Evolutionary conservation across 2,329 filamentous ascomycete genomes (phyloP), one percentile per base, ranked within the genome.

Genomic region (Helotiales sp.): DNA sequence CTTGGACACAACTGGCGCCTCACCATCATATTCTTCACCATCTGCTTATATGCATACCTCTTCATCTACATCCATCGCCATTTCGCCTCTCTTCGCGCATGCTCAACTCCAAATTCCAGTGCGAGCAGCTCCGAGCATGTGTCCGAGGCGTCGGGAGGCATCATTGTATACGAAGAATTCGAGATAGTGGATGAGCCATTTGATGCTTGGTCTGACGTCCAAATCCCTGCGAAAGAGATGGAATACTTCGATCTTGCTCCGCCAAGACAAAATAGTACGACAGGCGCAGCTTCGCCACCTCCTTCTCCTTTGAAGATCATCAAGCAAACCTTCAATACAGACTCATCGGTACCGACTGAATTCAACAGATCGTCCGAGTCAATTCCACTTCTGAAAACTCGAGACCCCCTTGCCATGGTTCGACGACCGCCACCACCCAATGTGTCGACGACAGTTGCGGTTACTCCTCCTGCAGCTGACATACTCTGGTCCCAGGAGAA

Each of bases 1-100:
- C 73, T 81, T 22, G 78, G 76, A 1, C 79, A 81, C 63, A 78
- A 74, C 26, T 80, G 79, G 79, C 75, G 79, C 10, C 73, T 80
- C 47, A 69, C 73, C 11, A 79, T 80, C 47, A 78, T 81, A 52
- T 26, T 77, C 52, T 69, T 70, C 6, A 78, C 77, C 1, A 72
- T 79, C 11, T 72, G 65, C 37, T 76, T 80, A 24, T 80, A 80
- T 68, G 72, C 73, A 3, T 79, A 79, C 66, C 75, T 81, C n/a
- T 78, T 79, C 67, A 65, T 79, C 24, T 78, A 77, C 66, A 73
- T 80, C 32, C 66, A 69, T 40, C 49, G 60, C 17, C 67, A 70
- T 61, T 73, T 71, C 52, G 61, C 67, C 11, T 64, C 60, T 5
- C 58, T 66, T 4, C 60, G 61, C 13, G 6, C 43, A 10, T 52